Evolutionary conservation across 768 basidiomycete species (phyloP), one percentile per base, ranked within the genome.

Genomic region (Xanthoconium purpureum): DNA sequence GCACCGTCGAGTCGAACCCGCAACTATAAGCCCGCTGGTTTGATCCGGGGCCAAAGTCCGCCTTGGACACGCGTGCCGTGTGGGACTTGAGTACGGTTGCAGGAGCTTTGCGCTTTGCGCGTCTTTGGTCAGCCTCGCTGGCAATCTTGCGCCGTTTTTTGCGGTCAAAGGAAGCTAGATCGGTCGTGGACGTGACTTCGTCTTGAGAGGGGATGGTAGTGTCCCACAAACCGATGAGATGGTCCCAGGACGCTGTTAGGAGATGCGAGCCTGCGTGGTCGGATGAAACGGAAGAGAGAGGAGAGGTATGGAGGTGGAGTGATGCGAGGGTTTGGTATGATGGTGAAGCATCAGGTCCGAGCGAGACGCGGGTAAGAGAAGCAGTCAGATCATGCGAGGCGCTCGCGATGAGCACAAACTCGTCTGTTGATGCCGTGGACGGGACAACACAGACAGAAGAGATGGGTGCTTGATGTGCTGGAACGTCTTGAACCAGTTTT

Each of bases 1-100:
- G 79, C 6, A 98, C 84, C 0, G 92, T 92, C 30, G 94, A 96
- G 72, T 97, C 95, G 66, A 92, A 91, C 0, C 91, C 90, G 65
- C 87, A 88, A 62, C 89, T 92, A 59, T 85, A 84, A 30, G 86
- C 94, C 54, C 72, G 58, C 50, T 66, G 50, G 39, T 59, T 67
- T 18, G 63, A 66, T 49, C 73, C 77, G 4, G 68, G 66, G 12
- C 72, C 71, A 73, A 90, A 95, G 0, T 82, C 65, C 5, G 83
- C 87, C 36, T 81, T 84, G 6, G 92, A 93, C 2, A 98, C 88
- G 13, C 91, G 78, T 18, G 80, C 88, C 0, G 85, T 86, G 70
- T 98, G 97, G 0, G 89, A 91, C 61, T 89, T 87, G 53, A 99
- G 77, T 3, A 93, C 88, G 6, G 74, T 72, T 6, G 80, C 62